These are phyloP conservation scores for Escovopsis sp. DNA, from an alignment of 2,329 filamentous ascomycete species.

Conservation along the genomic window DNA sequence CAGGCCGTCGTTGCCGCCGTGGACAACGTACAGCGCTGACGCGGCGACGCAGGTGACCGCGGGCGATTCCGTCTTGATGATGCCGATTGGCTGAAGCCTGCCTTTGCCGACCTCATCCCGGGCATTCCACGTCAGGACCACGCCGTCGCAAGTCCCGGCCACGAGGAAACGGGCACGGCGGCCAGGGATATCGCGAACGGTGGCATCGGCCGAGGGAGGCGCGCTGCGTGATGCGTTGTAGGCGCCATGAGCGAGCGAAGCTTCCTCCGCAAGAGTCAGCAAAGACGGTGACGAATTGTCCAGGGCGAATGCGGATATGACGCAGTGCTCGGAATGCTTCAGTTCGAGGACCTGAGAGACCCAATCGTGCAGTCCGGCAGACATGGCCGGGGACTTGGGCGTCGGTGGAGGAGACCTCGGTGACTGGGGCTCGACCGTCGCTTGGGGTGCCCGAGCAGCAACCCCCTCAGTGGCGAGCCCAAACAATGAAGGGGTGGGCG, in stretches of 20 bases:
- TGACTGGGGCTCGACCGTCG: constrained; percentile 8
- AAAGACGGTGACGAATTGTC: constrained; percentile 63
- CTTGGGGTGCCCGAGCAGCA: constrained; percentile 3
- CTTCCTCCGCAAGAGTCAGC: constrained; percentile 64
- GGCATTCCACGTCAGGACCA: constrained; percentile 74
- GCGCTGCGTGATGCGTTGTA: constrained; percentile 32
- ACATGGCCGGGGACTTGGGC: constrained; percentile 8
- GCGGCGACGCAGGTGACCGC: constrained; percentile 71
- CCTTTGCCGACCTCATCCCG: constrained; percentile 43
- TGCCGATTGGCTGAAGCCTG: constrained; percentile 45
- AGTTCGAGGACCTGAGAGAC: constrained; percentile 24
- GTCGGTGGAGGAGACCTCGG: constrained; percentile 12
- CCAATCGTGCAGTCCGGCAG: constrained; percentile 18
- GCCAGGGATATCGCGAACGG: constrained; percentile 56
- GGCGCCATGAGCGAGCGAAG: constrained; percentile 29
- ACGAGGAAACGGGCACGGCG: constrained; percentile 70
- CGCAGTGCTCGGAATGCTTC: constrained; percentile 40
- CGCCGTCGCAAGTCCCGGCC: constrained; percentile 63
- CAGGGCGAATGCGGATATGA: constrained; percentile 55
- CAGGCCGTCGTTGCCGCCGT: constrained; percentile 86
- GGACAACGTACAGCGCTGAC: constrained; percentile 75
- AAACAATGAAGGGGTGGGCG: constrained; percentile 16
- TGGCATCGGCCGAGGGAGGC: constrained; percentile 26
- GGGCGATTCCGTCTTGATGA: constrained; percentile 82
- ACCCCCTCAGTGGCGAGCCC: constrained; percentile 6